These are phyloP conservation scores for Raffaelea arxii DNA, from an alignment of 2,329 filamentous ascomycete species.

Conservation along the genomic window DNA sequence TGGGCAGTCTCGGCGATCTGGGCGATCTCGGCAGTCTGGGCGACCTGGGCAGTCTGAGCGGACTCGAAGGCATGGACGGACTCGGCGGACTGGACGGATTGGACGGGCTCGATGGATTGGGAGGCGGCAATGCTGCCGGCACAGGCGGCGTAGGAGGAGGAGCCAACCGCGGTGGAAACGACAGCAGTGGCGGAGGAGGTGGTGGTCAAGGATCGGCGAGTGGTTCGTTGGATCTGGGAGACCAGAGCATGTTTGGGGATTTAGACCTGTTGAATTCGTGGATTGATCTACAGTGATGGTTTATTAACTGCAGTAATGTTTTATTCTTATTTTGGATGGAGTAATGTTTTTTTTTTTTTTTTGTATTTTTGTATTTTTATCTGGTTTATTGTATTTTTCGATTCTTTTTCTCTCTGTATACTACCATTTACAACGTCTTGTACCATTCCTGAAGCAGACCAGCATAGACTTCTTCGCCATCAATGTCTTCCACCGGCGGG, in stretches of 20 bases:
- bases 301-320: background rate
- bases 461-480: slow-evolving; percentile 40
- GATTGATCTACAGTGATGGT: slow-evolving; percentile 11
- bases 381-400: background rate
- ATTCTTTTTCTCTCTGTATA: too few relatives aligned
- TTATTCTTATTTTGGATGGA: background rate
- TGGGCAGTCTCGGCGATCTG: slow-evolving; percentile 8
- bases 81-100: slow-evolving; percentile 6
- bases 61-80: slow-evolving; percentile 7
- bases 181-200: background rate
- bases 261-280: slow-evolving; percentile 14
- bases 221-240: slow-evolving; percentile 8
- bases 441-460: slow-evolving; percentile 40
- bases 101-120: slow-evolving; percentile 4
- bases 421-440: slow-evolving; percentile 30
- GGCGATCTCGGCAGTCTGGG: slow-evolving; percentile 9
- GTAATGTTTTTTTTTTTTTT: too few relatives aligned
- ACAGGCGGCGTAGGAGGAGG: background rate
- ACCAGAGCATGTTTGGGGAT: slow-evolving; percentile 15
- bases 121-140: slow-evolving; percentile 3
- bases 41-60: slow-evolving; percentile 6
- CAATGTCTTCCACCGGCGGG: slow-evolving; percentile 46
- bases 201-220: background rate
- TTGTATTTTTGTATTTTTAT: background rate
- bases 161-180: too few relatives aligned